Evolutionary conservation across 1,284 basidiomycete species (phyloP), one percentile per base, ranked within the genome.

Genomic region (Leucoagaricus sp.): DNA sequence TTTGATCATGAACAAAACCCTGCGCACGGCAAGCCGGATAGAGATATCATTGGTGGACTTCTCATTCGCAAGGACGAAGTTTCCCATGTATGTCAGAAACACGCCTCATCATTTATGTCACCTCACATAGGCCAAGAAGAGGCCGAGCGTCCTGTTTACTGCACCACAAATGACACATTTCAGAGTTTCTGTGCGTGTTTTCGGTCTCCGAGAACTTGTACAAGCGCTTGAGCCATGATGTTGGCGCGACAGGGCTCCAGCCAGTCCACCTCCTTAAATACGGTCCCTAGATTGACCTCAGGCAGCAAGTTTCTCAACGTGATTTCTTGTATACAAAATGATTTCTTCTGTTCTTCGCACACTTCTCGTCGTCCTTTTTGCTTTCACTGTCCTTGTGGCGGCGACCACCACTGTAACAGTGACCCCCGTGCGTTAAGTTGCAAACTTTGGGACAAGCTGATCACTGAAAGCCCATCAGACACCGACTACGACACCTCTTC

Each of bases 401-500:
- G 53, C 53, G n/a, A 55, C 53, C 6, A 49, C 53, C 1, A 55
- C 53, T 5, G 65, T 59, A 13, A 64, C 69, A 28, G 64, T 66
- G 44, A 64, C 58, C 25, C 63, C 67, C 15, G 34, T 26, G 17
- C 49, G n/a, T 50, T 38, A 15, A n/a, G n/a, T n/a, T n/a, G n/a
- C n/a, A n/a, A n/a, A n/a, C n/a, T n/a, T n/a, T n/a, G n/a, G n/a
- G n/a, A n/a, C n/a, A n/a, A n/a, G n/a, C n/a, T n/a, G n/a, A n/a
- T n/a, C n/a, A n/a, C n/a, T n/a, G n/a, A n/a, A n/a, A n/a, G n/a
- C 4, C 13, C 17, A 38, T 13, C 31, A 50, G 48, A n/a, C n/a
- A n/a, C 57, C 48, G 17, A 25, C 13, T 23, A 31, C 48, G 7
- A 49, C 48, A 28, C 41, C 54, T 19, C 55, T 59, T 21, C 60